A percentile compares a stretch with the other conserved stretches of the same genome.
Evolutionary conservation across 257 asterid species (phyloP).

Genomic region (Solanum acaule): DNA sequence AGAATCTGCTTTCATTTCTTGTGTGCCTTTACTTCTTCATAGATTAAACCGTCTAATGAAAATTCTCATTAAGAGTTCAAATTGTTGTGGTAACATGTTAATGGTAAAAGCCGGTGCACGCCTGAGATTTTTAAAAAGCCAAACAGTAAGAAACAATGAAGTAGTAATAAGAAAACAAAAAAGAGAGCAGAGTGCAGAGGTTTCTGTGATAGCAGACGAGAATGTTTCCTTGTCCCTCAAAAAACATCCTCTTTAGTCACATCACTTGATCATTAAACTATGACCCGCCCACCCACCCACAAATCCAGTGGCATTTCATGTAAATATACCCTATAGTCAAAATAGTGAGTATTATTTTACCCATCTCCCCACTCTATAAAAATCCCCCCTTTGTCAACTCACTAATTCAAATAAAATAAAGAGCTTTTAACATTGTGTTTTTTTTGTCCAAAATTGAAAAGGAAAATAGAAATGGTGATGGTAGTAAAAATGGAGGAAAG

Average conservation of each 20-base stretch:
- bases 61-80: background rate
- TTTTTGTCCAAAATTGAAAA: background rate
- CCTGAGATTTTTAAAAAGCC: slow-evolving; percentile 8
- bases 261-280: slow-evolving; percentile 30
- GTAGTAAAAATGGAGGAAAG: slow-evolving; percentile 16
- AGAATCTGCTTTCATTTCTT: background rate
- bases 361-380: background rate
- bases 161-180: slow-evolving; percentile 14
- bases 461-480: background rate
- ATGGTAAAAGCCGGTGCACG: slow-evolving; percentile 4
- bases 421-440: background rate
- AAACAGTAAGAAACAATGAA: slow-evolving; percentile 3
- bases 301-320: slow-evolving; percentile 6
- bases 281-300: too few species aligned
- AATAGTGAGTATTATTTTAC: background rate
- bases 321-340: slow-evolving; percentile 4
- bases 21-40: background rate
- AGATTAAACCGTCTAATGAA: too few species aligned
- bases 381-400: background rate
- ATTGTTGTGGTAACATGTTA: background rate
- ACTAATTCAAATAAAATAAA: background rate
- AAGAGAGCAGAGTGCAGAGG: slow-evolving; percentile 4
- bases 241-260: slow-evolving; percentile 20
- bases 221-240: slow-evolving; percentile 71
- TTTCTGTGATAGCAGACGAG: slow-evolving; percentile 19